Conservation (phyloP, 345 rosid genomes). For the Gossypium australe region DNA sequence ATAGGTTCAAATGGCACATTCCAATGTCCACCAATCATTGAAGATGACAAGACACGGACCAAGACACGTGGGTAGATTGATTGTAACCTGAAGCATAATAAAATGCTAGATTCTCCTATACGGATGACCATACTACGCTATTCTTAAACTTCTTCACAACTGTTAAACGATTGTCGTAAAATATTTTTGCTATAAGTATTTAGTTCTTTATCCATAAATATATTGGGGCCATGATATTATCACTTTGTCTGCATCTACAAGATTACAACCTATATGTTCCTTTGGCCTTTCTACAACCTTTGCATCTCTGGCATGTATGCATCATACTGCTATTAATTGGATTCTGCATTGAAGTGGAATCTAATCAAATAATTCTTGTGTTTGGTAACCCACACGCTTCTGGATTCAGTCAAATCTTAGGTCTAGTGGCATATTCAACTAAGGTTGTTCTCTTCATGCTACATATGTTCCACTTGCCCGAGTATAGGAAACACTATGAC, state of each 20-base stretch:
- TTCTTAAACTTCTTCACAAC: not conserved
- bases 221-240: not conserved
- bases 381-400: slow-evolving; percentile 2
- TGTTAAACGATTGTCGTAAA: not conserved
- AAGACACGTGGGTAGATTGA: not conserved
- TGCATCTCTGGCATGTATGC: not conserved
- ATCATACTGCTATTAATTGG: not conserved
- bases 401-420: not conserved
- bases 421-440: not conserved
- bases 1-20: not conserved
- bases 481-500: not conserved
- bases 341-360: not conserved
- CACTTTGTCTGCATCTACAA: not conserved
- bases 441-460: not conserved
- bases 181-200: not conserved
- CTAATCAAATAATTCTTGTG: not conserved
- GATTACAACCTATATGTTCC: not conserved
- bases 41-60: not conserved
- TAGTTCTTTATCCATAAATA: not conserved
- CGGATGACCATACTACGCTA: not conserved
- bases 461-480: not conserved
- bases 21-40: not conserved
- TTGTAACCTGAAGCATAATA: not conserved
- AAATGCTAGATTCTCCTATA: not conserved
- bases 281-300: not conserved